Evolutionary conservation across 73 alveolate species (phyloP).

Genomic region (Paramecium pentaurelia): DNA sequence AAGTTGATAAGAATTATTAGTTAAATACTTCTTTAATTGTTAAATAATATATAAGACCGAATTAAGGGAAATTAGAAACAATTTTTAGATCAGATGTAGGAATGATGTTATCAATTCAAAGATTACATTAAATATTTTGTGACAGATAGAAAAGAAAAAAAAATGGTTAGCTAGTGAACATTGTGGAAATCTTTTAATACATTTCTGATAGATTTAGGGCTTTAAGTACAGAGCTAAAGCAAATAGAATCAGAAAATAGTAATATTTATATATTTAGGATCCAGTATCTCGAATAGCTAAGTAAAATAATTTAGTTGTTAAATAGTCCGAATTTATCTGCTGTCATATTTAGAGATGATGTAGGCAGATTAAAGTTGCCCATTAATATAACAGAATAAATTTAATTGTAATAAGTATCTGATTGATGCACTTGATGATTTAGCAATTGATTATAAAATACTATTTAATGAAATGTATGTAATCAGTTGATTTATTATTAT

Average conservation of each 20-base stretch:
- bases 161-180: background rate
- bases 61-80: background rate
- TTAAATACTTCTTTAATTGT: background rate
- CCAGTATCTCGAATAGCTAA: background rate
- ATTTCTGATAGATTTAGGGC: slow-evolving; percentile 32
- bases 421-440: background rate
- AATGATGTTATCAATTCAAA: background rate
- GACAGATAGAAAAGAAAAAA: background rate
- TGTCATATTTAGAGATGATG: slow-evolving; percentile 11
- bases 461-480: background rate
- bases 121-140: background rate
- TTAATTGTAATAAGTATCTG: background rate
- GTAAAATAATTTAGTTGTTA: background rate
- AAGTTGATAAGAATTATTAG: background rate
- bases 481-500: background rate
- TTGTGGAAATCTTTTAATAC: background rate
- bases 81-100: background rate
- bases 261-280: slow-evolving; percentile 9
- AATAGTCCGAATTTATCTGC: slow-evolving; percentile 27
- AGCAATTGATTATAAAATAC: background rate
- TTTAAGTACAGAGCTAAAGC: background rate
- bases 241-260: slow-evolving; percentile 13
- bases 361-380: background rate
- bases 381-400: background rate
- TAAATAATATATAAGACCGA: background rate